phyloP scores from a whole-genome alignment of 116 monocot genomes.

The Posidonia oceanica region DNA sequence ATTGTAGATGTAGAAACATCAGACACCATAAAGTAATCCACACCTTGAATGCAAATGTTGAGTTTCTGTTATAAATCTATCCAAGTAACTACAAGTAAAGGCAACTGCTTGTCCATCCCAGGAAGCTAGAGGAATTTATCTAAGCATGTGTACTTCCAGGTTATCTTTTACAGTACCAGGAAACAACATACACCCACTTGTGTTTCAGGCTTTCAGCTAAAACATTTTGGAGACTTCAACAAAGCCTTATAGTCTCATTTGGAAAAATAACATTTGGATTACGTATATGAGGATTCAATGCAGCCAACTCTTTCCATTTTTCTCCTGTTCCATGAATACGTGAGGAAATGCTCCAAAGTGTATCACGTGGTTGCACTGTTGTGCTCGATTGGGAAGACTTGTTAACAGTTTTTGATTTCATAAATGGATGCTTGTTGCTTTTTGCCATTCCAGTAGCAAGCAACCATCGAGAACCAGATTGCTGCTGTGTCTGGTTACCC shows the following conservation, averaged over 20 bases:
- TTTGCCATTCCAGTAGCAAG: constrained; percentile 96
- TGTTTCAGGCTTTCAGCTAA: not conserved
- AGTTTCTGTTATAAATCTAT: too few species aligned
- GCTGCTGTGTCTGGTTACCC: constrained; percentile 52
- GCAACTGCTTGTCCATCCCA: not conserved
- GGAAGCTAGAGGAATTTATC: not conserved
- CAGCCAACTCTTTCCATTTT: constrained; percentile 49
- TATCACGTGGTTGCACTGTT: constrained; percentile 45
- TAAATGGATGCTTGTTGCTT: constrained; percentile 60
- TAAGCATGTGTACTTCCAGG: not conserved
- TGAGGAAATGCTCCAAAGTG: constrained; percentile 97
- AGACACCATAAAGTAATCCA: too few species aligned
- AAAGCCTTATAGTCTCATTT: constrained; percentile 33
- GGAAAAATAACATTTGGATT: constrained; percentile 52
- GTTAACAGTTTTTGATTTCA: constrained; percentile 58
- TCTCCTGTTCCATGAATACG: constrained; percentile 37
- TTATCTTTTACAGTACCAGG: not conserved
- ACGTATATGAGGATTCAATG: constrained; percentile 44
- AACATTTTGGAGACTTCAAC: not conserved
- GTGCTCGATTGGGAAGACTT: constrained; percentile 29
- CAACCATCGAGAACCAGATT: constrained; percentile 94
- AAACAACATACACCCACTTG: not conserved
- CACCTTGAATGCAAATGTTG: too few species aligned
- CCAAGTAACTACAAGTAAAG: too few species aligned
- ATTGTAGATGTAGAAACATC: too few species aligned